phyloP scores from a whole-genome alignment of 768 basidiomycete genomes.

The Royoungia palumana region DNA sequence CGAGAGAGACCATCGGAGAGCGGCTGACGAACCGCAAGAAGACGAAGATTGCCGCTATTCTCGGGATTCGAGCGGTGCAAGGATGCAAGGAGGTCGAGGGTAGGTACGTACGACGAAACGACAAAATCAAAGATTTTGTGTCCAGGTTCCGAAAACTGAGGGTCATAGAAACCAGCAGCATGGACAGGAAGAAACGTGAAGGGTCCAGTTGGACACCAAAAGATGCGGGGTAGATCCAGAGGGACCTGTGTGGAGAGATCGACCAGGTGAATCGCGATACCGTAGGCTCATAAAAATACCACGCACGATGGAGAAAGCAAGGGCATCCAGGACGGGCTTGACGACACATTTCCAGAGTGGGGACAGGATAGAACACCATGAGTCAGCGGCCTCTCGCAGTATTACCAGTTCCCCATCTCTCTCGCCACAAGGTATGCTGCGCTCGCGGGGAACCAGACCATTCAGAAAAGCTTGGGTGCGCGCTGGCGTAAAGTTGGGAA shows the following conservation, averaged over 20 bases:
- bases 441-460: background rate
- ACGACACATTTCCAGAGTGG: conserved; percentile 7
- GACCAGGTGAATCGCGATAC: too few relatives aligned
- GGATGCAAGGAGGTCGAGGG: conserved; percentile 16
- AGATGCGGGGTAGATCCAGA: background rate
- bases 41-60: background rate
- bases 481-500: background rate
- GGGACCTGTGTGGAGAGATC: background rate
- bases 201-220: conserved; percentile 2
- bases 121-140: conserved; percentile 1
- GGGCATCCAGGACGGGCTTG: conserved; percentile 5
- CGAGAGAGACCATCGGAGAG: conserved; percentile 6
- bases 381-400: too few relatives aligned
- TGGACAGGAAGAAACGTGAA: conserved; percentile 5
- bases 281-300: too few relatives aligned
- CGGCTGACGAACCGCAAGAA: conserved; percentile 18
- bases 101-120: conserved; percentile 29
- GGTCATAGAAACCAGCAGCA: background rate
- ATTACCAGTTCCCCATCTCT: background rate
- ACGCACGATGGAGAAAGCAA: conserved; percentile 1
- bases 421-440: background rate
- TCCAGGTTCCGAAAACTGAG: background rate
- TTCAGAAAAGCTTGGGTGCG: too few relatives aligned
- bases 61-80: background rate
- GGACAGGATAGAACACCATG: conserved; percentile 4